Conservation (phyloP, 106 monocot species). For the Ottelia alismoides region DNA sequence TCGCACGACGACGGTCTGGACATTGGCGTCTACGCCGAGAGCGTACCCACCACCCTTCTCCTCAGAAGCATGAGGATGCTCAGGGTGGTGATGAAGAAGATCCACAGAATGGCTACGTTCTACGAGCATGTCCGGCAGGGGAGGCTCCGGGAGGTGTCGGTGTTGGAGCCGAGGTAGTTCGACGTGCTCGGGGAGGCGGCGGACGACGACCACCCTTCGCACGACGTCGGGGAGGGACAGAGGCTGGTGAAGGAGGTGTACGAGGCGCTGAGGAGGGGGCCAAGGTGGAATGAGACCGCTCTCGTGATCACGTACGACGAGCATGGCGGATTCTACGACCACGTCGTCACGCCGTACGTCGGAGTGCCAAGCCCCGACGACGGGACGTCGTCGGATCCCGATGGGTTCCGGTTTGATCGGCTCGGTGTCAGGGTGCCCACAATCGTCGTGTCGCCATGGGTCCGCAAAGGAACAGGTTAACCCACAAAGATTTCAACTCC, state of each 20-base stretch:
- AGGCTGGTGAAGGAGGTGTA: conserved; percentile 75
- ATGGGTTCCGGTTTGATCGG: conserved; percentile 60
- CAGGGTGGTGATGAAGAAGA: conserved; percentile 14
- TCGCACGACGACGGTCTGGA: conserved; percentile 34
- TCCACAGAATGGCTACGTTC: conserved; percentile 30
- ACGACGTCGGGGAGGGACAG: conserved; percentile 74
- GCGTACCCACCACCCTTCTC: conserved; percentile 58
- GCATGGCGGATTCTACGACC: conserved; percentile 84
- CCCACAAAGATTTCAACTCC: too few relatives aligned
- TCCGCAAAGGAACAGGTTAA: conserved; percentile 72
- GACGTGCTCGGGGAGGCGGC: conserved; percentile 23
- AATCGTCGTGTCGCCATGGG: conserved; percentile 81
- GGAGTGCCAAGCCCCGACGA: conserved; percentile 42
- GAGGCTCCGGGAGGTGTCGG: conserved; percentile 33
- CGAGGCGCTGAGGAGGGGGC: conserved; percentile 48
- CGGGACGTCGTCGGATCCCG: conserved; percentile 12
- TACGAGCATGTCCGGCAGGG: conserved; percentile 38
- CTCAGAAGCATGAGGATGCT: conserved; percentile 40
- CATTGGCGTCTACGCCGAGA: conserved; percentile 50
- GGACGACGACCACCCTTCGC: conserved; percentile 74
- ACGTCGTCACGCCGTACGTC: conserved; percentile 51
- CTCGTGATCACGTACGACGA: conserved; percentile 71
- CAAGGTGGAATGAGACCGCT: conserved; percentile 67
- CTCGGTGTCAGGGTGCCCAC: conserved; percentile 69
- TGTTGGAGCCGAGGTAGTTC: conserved; percentile 75